phyloP scores from a whole-genome alignment of 2,329 filamentous ascomycete genomes.

The Cladophialophora carrionii region DNA sequence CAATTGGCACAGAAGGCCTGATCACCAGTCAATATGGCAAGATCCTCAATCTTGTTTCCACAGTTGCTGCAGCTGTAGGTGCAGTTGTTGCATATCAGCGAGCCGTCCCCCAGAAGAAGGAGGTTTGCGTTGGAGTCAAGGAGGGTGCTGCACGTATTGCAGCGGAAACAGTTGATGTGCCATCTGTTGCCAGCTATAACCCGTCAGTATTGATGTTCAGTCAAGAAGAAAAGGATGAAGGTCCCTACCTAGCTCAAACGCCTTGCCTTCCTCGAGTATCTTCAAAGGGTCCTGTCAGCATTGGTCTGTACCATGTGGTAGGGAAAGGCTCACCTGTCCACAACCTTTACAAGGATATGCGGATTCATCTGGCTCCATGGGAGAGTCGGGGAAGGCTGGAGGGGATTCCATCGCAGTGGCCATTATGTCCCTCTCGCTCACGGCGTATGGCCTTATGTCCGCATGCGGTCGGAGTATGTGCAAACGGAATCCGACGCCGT shows the following conservation, averaged over 20 bases:
- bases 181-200: slow-evolving; percentile 83
- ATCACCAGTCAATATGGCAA: slow-evolving; percentile 95
- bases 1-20: slow-evolving; percentile 97
- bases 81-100: slow-evolving; percentile 98
- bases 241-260: slow-evolving; percentile 84
- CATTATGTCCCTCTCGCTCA: slow-evolving; percentile 26
- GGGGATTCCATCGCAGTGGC: slow-evolving; percentile 65
- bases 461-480: slow-evolving; percentile 25
- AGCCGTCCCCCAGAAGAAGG: slow-evolving; percentile 93
- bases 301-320: slow-evolving; percentile 17
- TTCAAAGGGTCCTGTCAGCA: slow-evolving; percentile 47
- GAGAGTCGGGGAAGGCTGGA: slow-evolving; percentile 59
- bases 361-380: slow-evolving; percentile 77
- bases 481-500: slow-evolving; percentile 12
- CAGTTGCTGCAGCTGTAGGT: slow-evolving; percentile 98
- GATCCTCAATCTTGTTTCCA: slow-evolving; percentile 95
- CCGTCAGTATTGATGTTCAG: slow-evolving; percentile 12
- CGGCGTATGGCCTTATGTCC: slow-evolving; percentile 21
- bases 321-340: slow-evolving; percentile 69
- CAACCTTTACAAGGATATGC: slow-evolving; percentile 88
- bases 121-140: slow-evolving; percentile 98
- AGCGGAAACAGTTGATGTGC: slow-evolving; percentile 99
- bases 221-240: slow-evolving; percentile 1
- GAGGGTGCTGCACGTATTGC: slow-evolving; percentile 90
- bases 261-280: slow-evolving; percentile 98